Evolutionary conservation across 371 early-diverging fungal genomes (phyloP), one percentile per base, ranked within the genome.

Genomic region (Rhizomucor pusillus): DNA sequence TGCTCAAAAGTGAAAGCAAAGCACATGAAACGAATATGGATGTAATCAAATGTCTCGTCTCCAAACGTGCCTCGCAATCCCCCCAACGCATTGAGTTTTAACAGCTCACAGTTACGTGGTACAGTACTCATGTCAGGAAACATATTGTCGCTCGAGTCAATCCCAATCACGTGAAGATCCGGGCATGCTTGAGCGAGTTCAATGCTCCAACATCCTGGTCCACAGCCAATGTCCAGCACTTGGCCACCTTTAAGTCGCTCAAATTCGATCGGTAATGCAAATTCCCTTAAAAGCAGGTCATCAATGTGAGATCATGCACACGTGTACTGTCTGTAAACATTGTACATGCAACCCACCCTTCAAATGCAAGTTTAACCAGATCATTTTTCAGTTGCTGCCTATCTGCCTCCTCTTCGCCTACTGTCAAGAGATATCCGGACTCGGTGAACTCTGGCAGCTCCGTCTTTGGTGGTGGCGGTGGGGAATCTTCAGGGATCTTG

Each of bases 391-490:
- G 48, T 49, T 69, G 65, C 20, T 60, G 47, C 43, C 63, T 53
- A 33, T 69, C 69, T 2, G 56, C 63, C 56, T 69, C 65, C 11
- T 60, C 54, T 55, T 63, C 62, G 18, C 51, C 46, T 24, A 44
- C 44, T 10, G 57, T 47, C 18, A 57, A 16, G 3, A 57, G 16
- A 36, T 57, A 57, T 3, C 47, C 24, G 5, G 47, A 33, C 16
- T 47, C 33, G 25, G 23, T 54, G 33, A 45, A 36, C 11, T 23
- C 34, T 7, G n/a, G 35, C 5, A 43, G 37, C 22, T 49, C 36
- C 47, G 47, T 16, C 24, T 95, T 94, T 59, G 97, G 98, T 34
- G 98, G 97, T 16, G 98, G 97, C 2, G 20, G 47, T 46, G 47
- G 47, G 5, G 23, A 20, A 13, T 46, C 47, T 16, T 16, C 25